Conservation (phyloP, 441 rosid species). For the Arabidopsis lyrata region DNA sequence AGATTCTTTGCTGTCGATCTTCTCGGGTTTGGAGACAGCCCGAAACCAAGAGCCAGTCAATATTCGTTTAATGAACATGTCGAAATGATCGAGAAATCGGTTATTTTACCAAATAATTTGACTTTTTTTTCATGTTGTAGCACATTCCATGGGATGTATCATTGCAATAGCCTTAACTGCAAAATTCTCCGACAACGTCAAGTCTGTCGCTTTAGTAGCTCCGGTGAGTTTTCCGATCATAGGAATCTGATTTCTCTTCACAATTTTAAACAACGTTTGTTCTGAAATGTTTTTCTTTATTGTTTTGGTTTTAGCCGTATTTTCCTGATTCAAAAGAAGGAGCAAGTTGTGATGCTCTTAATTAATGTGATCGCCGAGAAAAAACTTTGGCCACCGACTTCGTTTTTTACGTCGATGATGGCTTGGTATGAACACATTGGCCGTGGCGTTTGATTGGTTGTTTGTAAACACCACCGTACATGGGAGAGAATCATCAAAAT, state of each 20-base stretch:
- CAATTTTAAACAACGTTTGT: neutral
- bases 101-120: conserved; percentile 56
- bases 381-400: conserved; percentile 77
- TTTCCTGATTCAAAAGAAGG: conserved; percentile 48
- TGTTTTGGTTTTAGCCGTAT: conserved; percentile 55
- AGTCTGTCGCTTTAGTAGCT: conserved; percentile 73
- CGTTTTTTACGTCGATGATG: conserved; percentile 72
- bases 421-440: conserved; percentile 89
- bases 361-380: conserved; percentile 67
- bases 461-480: conserved; percentile 68
- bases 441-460: conserved; percentile 64
- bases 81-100: conserved; percentile 74
- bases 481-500: conserved; percentile 78
- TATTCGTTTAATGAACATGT: conserved; percentile 74
- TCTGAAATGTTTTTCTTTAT: neutral
- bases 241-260: neutral
- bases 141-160: conserved; percentile 90
- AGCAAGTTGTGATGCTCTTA: conserved; percentile 57
- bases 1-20: conserved; percentile 76
- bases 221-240: conserved; percentile 54
- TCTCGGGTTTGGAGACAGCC: conserved; percentile 83
- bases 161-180: conserved; percentile 74
- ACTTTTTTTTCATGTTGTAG: conserved; percentile 76
- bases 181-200: conserved; percentile 54
- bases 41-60: conserved; percentile 67